Conservation (phyloP, 2,329 filamentous ascomycete species). For the Coniella lustricola region DNA sequence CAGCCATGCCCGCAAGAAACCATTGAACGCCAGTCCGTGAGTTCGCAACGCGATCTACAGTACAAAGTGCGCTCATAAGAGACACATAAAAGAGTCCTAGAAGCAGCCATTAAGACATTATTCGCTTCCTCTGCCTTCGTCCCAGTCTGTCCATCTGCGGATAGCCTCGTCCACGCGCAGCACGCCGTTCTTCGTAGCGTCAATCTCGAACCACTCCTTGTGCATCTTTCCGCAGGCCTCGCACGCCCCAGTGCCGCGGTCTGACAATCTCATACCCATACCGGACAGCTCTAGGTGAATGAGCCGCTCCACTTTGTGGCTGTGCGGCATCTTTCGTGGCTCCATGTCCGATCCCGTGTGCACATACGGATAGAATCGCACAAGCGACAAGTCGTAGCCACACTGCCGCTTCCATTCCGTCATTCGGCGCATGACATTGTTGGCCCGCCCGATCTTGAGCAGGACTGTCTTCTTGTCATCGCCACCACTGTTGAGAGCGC, state of each 20-base stretch:
- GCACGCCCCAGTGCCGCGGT: slow-evolving; percentile 50
- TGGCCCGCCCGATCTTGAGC: slow-evolving; percentile 59
- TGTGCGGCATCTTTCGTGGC: slow-evolving; percentile 72
- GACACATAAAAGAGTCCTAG: not conserved
- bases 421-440: slow-evolving; percentile 84
- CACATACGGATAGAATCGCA: slow-evolving; percentile 86
- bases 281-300: slow-evolving; percentile 82
- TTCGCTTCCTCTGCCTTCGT: slow-evolving; percentile 38
- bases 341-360: slow-evolving; percentile 33
- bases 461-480: slow-evolving; percentile 52
- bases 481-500: slow-evolving; percentile 20
- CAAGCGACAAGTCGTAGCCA: slow-evolving; percentile 77
- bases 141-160: slow-evolving; percentile 81
- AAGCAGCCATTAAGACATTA: not conserved
- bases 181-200: slow-evolving; percentile 26
- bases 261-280: slow-evolving; percentile 45
- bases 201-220: slow-evolving; percentile 91
- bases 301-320: slow-evolving; percentile 79
- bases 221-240: slow-evolving; percentile 76
- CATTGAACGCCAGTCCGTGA: too few species aligned
- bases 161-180: slow-evolving; percentile 57
- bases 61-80: too few species aligned
- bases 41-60: too few species aligned
- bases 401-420: slow-evolving; percentile 94
- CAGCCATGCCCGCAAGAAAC: too few species aligned